A percentile compares a stretch with the other conserved stretches of the same genome.
Conservation (phyloP, 1,284 basidiomycete genomes). For the Leccinum glutinopallens region DNA sequence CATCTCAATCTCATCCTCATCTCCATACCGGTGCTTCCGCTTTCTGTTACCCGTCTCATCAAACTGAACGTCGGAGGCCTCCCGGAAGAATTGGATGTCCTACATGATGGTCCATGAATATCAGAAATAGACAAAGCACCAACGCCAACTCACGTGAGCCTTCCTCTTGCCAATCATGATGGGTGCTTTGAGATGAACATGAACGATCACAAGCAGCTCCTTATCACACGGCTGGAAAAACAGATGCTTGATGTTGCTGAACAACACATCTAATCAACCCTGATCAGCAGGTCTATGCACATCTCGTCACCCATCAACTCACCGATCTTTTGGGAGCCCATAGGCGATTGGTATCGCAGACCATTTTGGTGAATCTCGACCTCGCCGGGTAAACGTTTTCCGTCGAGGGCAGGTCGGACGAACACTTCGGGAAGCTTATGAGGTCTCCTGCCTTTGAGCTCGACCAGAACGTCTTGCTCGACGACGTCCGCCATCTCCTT, state of each 20-base stretch:
- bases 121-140: background rate
- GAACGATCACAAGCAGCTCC: constrained; percentile 93
- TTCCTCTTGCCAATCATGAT: constrained; percentile 99
- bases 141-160: constrained; percentile 64
- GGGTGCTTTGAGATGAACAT: constrained; percentile 92
- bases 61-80: constrained; percentile 97
- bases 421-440: constrained; percentile 90
- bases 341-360: constrained; percentile 88
- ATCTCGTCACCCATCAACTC: constrained; percentile 30
- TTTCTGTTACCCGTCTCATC: constrained; percentile 99
- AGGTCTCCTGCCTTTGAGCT: constrained; percentile 85
- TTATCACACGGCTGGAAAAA: constrained; percentile 99
- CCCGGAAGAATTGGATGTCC: constrained; percentile 99
- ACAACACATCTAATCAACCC: constrained; percentile 75
- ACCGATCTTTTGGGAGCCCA: constrained; percentile 91
- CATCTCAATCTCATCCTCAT: constrained; percentile 99
- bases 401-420: constrained; percentile 90
- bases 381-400: constrained; percentile 91
- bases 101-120: constrained; percentile 33
- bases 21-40: constrained; percentile 95
- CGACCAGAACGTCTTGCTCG: constrained; percentile 89
- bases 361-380: constrained; percentile 99
- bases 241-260: constrained; percentile 97
- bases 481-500: constrained; percentile 98
- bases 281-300: constrained; percentile 11